Conservation (phyloP, 2,329 filamentous ascomycete genomes). For the Venturia carpophila region DNA sequence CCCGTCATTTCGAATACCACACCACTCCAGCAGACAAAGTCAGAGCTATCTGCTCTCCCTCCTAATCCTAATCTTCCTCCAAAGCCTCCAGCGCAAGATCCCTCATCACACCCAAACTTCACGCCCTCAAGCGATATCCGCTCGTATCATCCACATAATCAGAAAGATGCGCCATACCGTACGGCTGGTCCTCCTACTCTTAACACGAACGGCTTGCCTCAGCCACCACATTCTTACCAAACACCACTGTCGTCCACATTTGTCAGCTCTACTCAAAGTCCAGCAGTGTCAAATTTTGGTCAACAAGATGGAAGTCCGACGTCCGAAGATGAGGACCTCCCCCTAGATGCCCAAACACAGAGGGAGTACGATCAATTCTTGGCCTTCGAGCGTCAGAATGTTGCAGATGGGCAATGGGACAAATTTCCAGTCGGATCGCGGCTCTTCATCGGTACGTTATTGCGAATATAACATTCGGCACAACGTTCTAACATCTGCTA, state of each 20-base stretch:
- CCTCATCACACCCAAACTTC: constrained; percentile 41
- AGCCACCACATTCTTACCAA: constrained; percentile 16
- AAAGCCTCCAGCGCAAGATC: constrained; percentile 42
- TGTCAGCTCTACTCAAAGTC: constrained; percentile 25
- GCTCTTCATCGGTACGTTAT: constrained; percentile 65
- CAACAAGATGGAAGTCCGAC: constrained; percentile 21
- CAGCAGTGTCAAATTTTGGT: constrained; percentile 25
- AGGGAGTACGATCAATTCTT: constrained; percentile 65
- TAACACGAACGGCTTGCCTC: constrained; percentile 14
- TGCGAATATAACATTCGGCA: background rate
- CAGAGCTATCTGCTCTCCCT: constrained; percentile 19
- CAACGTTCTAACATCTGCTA: constrained; percentile 27
- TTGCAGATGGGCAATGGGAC: constrained; percentile 73
- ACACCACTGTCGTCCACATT: constrained; percentile 20
- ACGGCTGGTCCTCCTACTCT: constrained; percentile 16
- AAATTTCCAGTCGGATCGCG: constrained; percentile 69
- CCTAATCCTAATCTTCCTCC: constrained; percentile 36
- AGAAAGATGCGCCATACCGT: constrained; percentile 31
- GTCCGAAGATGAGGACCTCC: constrained; percentile 38
- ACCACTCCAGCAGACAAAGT: constrained; percentile 15
- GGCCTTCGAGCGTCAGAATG: constrained; percentile 64
- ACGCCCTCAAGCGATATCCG: constrained; percentile 42
- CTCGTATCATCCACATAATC: constrained; percentile 43
- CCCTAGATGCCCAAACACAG: constrained; percentile 52
- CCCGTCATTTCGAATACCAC: constrained; percentile 15